Evolutionary conservation across 192 early-diverging fungal species (phyloP), one percentile per base, ranked within the genome.

Genomic region (Pilobolus umbonatus): DNA sequence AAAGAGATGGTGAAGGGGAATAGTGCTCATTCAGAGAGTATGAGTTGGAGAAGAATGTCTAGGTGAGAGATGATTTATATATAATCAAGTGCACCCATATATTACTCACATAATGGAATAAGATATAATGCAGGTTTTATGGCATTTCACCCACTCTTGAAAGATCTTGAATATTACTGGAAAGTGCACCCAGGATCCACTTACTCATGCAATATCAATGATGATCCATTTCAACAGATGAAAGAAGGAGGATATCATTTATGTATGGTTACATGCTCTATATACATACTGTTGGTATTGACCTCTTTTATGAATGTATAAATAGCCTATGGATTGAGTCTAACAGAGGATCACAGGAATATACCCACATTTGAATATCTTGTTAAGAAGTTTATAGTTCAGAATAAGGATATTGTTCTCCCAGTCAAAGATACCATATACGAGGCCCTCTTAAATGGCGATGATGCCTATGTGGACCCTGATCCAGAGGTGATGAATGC

Each of bases 191-290:
- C 91, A 1, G 83, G 75, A 19, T 88, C 88, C 7, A 53, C 78
- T 15, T 94, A 87, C 65, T 70, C 54, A 11, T 94, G 91, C 65
- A 82, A 91, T 50, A 77, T 94, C 19, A 61, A 73, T 45, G 75
- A 85, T 65, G 91, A 94, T 62, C 88, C 88, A 21, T 94, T 94
- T 65, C 17, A 74, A 48, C 72, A 79, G 61, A 90, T 94, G 85
- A 68, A 85, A 59, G 62, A 81, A 38, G 79, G 86, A 29, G 78
- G 83, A 47, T 78, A 80, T 43, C 82, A 79, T 59, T 90, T 89
- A 63, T 86, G 88, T 50, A 80, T 64, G 52, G 5, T 21, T 30
- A 28, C 15, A 14, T 5, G 7, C 24, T 57, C 31, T 44, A 30
- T 26, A 46, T 19, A 35, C 15, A 46, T n/a, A 59, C 22, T 47